Percentiles rank a stretch among this genome's conserved stretches.
These are phyloP conservation scores for Combretum micranthum DNA, from an alignment of 345 rosid species.

Conservation along the genomic window DNA sequence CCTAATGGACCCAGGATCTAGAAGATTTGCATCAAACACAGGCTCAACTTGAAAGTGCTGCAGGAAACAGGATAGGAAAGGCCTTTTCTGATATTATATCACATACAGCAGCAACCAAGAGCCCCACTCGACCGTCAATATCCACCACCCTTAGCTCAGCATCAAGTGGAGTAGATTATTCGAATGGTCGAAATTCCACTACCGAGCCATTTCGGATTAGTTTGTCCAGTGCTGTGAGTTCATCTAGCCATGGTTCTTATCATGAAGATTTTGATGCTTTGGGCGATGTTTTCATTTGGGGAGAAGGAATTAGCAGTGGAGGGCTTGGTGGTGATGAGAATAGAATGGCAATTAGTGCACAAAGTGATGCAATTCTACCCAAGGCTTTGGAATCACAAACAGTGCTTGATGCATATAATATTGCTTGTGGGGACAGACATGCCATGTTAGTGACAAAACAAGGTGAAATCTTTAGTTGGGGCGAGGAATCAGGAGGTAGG, in stretches of 20 bases:
- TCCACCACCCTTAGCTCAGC: conserved; percentile 23
- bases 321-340: conserved; percentile 40
- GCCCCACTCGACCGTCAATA: conserved; percentile 27
- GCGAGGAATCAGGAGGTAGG: conserved; percentile 78
- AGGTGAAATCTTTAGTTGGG: conserved; percentile 92
- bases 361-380: conserved; percentile 57
- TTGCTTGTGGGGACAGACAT: conserved; percentile 85
- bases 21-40: conserved; percentile 41
- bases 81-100: conserved; percentile 59
- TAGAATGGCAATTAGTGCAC: conserved; percentile 27
- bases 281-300: conserved; percentile 90
- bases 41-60: conserved; percentile 28
- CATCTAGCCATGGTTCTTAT: conserved; percentile 79
- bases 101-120: conserved; percentile 42
- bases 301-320: conserved; percentile 67
- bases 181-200: conserved; percentile 48
- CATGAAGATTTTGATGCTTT: conserved; percentile 75
- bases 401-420: conserved; percentile 57
- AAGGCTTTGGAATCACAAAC: conserved; percentile 66
- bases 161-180: conserved; percentile 29
- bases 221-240: conserved; percentile 77
- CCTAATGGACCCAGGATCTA: conserved; percentile 33
- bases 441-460: conserved; percentile 72
- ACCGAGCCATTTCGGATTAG: conserved; percentile 60
- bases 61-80: conserved; percentile 58